Base-by-base conservation (phyloP, 805 yeast genomes). In the Lachancea waltii region DNA sequence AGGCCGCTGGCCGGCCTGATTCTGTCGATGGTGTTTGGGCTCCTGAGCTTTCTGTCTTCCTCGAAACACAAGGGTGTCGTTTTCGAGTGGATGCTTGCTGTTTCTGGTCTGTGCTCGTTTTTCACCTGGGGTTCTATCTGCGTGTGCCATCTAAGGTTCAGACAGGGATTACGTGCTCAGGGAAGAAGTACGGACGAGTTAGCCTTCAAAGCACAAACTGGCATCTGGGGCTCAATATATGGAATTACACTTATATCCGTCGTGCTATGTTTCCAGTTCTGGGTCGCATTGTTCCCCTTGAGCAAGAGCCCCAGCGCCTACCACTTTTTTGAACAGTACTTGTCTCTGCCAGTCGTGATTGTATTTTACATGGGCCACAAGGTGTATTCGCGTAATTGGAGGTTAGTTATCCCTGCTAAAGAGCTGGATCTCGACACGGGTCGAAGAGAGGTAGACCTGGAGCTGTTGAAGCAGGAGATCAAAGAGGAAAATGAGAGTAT, bases 241-340 rank as follows among this genome's bases (percentile, higher is more conserved):
- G 92, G 92, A 36, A 51, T 75, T 11, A 39, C 61, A 19, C 62
- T 85, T 53, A 78, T 77, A 56, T 24, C 70, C 25, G 57, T 81
- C 38, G 77, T 85, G 45, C 66, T 85, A 42, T 64, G 74, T 39
- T 83, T 85, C 23, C 87, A 83, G 63, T 82, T 85, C 68, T 85
- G 89, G 85, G 70, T 80, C 41, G 87, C 92, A 5, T 63, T 82
- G 30, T 84, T 69, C 69, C 95, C 95, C 36, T 52, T 77, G 35
- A 75, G 77, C 10, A 65, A 43, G 5, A 33, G 61, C 9, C 75
- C 81, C 39, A 67, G 63, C 53, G 82, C 84, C 8, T 51, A 60
- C 27, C 61, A 51, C 30, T 85, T 84, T 69, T 85, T 84, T 67
- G 64, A 72, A 54, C 65, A 73, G 19, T 83, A 78, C 60, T 64